phyloP scores from a whole-genome alignment of 2,329 filamentous ascomycete species.

The Botryotinia convoluta region DNA sequence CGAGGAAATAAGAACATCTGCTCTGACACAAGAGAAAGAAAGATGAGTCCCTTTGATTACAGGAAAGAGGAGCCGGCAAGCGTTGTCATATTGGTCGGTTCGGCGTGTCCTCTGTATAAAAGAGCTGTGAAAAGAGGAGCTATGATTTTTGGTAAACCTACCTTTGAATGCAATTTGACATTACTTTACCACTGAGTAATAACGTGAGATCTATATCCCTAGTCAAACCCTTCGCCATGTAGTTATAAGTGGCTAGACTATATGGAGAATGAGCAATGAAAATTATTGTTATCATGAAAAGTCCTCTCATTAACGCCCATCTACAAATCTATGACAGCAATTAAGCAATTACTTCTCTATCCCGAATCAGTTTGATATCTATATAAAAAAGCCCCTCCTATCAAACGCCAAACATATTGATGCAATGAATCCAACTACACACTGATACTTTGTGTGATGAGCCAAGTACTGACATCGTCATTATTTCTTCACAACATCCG shows the following conservation, averaged over 20 bases:
- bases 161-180: too few relatives aligned
- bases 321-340: not conserved
- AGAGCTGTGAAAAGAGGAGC: not conserved
- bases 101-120: not conserved
- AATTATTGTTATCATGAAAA: not conserved
- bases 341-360: not conserved
- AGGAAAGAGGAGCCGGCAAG: not conserved
- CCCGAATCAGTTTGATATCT: not conserved
- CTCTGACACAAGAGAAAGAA: not conserved
- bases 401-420: not conserved
- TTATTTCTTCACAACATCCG: conserved; percentile 21
- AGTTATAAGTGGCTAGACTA: not conserved
- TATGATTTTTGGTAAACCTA: not conserved
- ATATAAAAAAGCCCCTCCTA: not conserved
- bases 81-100: not conserved
- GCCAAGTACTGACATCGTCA: not conserved
- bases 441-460: not conserved
- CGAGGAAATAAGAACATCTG: not conserved
- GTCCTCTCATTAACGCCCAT: not conserved
- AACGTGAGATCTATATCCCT: not conserved
- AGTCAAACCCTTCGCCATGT: not conserved
- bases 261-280: not conserved
- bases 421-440: not conserved
- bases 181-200: not conserved
- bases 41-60: not conserved